Conservation (phyloP, 768 basidiomycete genomes). For the Hypsizygus marmoreus region DNA sequence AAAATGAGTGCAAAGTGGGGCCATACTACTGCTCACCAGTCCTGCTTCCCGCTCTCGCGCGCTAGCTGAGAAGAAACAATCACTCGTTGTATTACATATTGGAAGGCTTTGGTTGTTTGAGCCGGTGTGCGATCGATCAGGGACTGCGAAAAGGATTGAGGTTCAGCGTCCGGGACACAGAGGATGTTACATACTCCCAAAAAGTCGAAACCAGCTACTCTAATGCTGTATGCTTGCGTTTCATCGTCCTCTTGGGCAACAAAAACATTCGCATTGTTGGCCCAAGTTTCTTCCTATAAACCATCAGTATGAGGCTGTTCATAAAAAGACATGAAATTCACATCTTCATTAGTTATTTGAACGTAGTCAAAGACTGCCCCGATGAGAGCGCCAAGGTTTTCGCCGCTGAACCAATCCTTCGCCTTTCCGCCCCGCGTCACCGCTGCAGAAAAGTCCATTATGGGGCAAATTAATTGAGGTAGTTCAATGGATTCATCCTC, state of each 20-base stretch:
- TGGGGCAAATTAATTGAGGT: conserved; percentile 71
- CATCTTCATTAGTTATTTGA: conserved; percentile 91
- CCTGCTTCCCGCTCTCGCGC: conserved; percentile 52
- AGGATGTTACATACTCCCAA: conserved; percentile 53
- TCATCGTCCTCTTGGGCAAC: conserved; percentile 96
- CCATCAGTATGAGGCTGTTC: conserved; percentile 3
- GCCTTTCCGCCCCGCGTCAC: conserved; percentile 65
- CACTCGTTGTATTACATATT: conserved; percentile 53
- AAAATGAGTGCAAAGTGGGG: no score
- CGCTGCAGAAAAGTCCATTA: conserved; percentile 78
- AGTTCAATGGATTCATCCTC: conserved; percentile 81
- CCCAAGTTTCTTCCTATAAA: conserved; percentile 87
- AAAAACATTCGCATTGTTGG: conserved; percentile 86
- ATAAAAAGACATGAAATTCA: conserved; percentile 34
- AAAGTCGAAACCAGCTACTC: conserved; percentile 85
- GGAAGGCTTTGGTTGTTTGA: conserved; percentile 53
- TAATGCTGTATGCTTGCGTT: conserved; percentile 75
- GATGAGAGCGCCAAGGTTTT: conserved; percentile 54
- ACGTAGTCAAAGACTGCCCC: conserved; percentile 64
- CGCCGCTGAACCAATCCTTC: conserved; percentile 60
- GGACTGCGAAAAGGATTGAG: conserved; percentile 36
- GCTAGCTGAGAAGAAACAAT: conserved; percentile 57
- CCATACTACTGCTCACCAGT: conserved; percentile 58
- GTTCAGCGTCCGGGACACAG: conserved; percentile 9
- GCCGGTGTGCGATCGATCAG: conserved; percentile 58